Conservation (phyloP, 345 rosid species). For the Pugionium dolabratum region DNA sequence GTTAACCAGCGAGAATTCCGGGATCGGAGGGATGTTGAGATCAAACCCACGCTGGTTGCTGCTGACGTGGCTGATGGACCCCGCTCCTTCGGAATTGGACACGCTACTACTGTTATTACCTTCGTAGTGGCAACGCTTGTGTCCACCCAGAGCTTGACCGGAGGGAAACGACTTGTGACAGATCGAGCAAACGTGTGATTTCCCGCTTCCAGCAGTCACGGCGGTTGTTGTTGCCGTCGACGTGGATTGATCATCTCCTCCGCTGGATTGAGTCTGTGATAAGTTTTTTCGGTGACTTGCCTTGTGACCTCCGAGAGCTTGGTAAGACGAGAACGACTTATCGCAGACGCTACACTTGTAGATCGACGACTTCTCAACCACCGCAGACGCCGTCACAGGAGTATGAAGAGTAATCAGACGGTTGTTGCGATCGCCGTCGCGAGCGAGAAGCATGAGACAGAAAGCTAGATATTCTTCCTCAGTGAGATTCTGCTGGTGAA, state of each 20-base stretch:
- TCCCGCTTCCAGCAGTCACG: constrained; percentile 30
- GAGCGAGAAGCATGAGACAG: constrained; percentile 55
- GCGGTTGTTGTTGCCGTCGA: constrained; percentile 17
- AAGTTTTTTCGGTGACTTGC: constrained; percentile 51
- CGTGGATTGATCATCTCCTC: constrained; percentile 36
- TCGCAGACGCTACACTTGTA: constrained; percentile 57
- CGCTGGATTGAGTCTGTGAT: constrained; percentile 30
- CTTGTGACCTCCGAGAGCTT: constrained; percentile 62
- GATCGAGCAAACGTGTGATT: constrained; percentile 56
- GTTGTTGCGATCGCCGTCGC: constrained; percentile 34
- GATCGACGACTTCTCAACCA: constrained; percentile 30
- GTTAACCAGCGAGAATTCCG: constrained; percentile 48
- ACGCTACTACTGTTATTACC: constrained; percentile 44
- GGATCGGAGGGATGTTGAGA: constrained; percentile 65
- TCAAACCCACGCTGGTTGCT: constrained; percentile 62
- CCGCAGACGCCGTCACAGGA: background rate
- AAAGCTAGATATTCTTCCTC: constrained; percentile 58
- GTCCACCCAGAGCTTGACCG: constrained; percentile 82
- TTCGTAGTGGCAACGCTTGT: constrained; percentile 74
- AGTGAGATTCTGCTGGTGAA: constrained; percentile 32
- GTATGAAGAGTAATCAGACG: constrained; percentile 19
- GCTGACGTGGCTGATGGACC: constrained; percentile 57
- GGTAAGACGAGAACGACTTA: constrained; percentile 51
- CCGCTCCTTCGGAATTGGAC: constrained; percentile 54
- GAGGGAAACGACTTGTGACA: constrained; percentile 63